Percentiles rank a stretch among this genome's conserved stretches.
phyloP scores from a whole-genome alignment of 495 filamentous ascomycete genomes.

The Cryomyces minteri region DNA sequence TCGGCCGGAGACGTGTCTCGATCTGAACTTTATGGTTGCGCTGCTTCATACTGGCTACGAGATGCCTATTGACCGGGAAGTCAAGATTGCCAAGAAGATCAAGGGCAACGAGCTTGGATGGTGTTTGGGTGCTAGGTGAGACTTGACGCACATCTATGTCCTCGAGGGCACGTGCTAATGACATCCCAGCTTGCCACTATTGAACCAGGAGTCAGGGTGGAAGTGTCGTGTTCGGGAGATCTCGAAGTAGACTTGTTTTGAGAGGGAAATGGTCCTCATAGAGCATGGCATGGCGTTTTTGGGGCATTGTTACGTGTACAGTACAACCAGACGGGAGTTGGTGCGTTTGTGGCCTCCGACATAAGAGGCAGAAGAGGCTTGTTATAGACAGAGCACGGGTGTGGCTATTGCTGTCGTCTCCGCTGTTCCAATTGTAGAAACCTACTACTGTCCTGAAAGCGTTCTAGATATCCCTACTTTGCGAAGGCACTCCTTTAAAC shows the following conservation, averaged over 20 bases:
- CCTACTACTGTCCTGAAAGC: background rate
- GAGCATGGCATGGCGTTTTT: background rate
- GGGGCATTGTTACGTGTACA: background rate
- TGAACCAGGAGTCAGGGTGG: slow-evolving; percentile 59
- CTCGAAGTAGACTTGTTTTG: slow-evolving; percentile 12
- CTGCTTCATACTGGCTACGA: slow-evolving; percentile 92
- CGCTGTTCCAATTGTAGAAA: slow-evolving; percentile 24
- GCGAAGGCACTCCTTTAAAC: no score
- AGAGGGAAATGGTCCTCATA: background rate
- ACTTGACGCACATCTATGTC: background rate
- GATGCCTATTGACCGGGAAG: slow-evolving; percentile 89
- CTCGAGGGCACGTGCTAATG: background rate
- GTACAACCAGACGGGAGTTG: slow-evolving; percentile 5
- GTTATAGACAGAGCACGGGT: slow-evolving; percentile 48
- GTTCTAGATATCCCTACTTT: no score
- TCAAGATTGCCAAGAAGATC: slow-evolving; percentile 97
- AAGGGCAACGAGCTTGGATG: slow-evolving; percentile 93
- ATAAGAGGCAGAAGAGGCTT: slow-evolving; percentile 57
- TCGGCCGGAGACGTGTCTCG: slow-evolving; percentile 79
- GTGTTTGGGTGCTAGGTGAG: slow-evolving; percentile 91
- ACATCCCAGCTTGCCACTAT: slow-evolving; percentile 42
- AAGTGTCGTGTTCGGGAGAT: slow-evolving; percentile 52
- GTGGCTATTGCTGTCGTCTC: slow-evolving; percentile 51
- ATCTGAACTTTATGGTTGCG: slow-evolving; percentile 87
- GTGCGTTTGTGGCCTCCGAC: slow-evolving; percentile 62